Conservation (phyloP, 129 eudicot species). For the Artemisia annua region DNA sequence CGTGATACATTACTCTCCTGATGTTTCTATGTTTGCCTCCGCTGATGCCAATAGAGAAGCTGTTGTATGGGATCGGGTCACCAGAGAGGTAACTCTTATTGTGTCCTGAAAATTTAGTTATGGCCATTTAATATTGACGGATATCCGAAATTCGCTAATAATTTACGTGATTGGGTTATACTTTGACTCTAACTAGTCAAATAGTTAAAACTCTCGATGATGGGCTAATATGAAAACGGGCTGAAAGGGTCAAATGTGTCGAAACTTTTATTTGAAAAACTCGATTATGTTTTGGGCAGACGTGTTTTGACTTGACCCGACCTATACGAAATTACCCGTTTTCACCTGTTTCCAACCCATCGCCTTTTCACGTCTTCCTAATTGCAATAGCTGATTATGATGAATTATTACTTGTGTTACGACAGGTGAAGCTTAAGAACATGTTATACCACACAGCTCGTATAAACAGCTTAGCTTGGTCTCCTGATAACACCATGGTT, state of each 20-base stretch:
- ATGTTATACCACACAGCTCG: conserved; percentile 90
- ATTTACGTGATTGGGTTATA: background rate
- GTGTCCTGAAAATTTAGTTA: background rate
- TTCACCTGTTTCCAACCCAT: no score
- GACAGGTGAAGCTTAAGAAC: conserved; percentile 89
- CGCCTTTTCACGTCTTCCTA: no score
- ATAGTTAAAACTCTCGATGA: no score
- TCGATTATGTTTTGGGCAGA: no score
- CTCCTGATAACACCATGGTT: conserved; percentile 83
- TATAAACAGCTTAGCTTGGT: conserved; percentile 92
- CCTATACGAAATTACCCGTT: no score
- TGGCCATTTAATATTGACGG: background rate
- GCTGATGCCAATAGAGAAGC: conserved; percentile 96
- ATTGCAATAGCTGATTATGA: background rate
- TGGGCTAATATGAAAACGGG: no score
- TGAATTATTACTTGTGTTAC: background rate
- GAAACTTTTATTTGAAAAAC: no score
- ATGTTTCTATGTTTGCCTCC: conserved; percentile 92
- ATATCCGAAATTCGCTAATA: background rate
- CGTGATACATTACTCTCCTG: conserved; percentile 90
- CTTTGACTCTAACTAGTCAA: no score
- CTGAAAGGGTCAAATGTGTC: no score
- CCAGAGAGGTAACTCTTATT: conserved; percentile 66
- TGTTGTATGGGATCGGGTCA: conserved; percentile 85
- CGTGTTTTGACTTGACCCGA: no score